These are phyloP conservation scores for Rhizoclosmatium globosum DNA, from an alignment of 192 early-diverging fungal species.

Conservation along the genomic window DNA sequence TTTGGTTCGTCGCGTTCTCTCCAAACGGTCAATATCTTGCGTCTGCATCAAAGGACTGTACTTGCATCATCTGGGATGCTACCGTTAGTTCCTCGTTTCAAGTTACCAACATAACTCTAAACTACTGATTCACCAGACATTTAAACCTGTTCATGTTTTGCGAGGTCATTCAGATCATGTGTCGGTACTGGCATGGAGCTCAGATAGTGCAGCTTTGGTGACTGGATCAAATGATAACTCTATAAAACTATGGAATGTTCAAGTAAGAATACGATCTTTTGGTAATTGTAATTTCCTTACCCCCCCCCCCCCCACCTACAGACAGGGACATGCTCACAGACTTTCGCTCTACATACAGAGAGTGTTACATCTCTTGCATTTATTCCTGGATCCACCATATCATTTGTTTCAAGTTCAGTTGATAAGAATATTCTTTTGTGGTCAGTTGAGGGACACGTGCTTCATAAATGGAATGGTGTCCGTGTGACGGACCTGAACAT, in stretches of 20 bases:
- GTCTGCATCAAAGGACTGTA: conserved; percentile 89
- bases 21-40: conserved; percentile 87
- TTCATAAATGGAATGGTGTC: conserved; percentile 67
- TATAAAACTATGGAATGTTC: conserved; percentile 84
- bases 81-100: conserved; percentile 49
- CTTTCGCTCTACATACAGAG: conserved; percentile 76
- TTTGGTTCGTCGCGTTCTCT: conserved; percentile 96
- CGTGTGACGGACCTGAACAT: conserved; percentile 74
- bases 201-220: conserved; percentile 78
- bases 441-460: conserved; percentile 64
- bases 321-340: conserved; percentile 66
- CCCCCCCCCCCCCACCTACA: conserved; percentile 17
- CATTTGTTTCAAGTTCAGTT: conserved; percentile 86
- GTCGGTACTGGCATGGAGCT: conserved; percentile 91
- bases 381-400: conserved; percentile 62
- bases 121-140: conserved; percentile 55
- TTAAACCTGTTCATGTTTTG: conserved; percentile 55
- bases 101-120: conserved; percentile 6
- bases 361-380: conserved; percentile 85
- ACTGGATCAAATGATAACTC: conserved; percentile 83
- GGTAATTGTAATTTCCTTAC: background rate
- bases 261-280: conserved; percentile 34
- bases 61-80: conserved; percentile 88
- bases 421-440: conserved; percentile 83
- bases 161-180: conserved; percentile 76